phyloP scores from a whole-genome alignment of 805 yeast species.

The Clavispora vitiphila region DNA sequence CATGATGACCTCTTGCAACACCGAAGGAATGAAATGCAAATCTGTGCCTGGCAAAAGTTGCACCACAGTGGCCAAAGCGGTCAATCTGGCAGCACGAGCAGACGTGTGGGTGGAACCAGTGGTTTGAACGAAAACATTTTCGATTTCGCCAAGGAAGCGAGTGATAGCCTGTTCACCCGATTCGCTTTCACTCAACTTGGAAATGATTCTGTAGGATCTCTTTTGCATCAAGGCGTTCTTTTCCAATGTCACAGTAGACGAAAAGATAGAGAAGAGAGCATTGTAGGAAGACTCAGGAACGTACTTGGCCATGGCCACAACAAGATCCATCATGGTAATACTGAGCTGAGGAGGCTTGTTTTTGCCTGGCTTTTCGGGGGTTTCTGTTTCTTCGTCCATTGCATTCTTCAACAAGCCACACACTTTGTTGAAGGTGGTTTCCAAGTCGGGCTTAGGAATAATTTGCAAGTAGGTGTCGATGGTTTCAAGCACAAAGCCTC shows the following conservation, averaged over 20 bases:
- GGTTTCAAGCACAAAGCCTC: conserved; percentile 82
- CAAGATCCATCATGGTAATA: conserved; percentile 86
- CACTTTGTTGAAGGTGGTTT: conserved; percentile 76
- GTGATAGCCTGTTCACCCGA: conserved; percentile 52
- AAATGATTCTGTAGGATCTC: conserved; percentile 77
- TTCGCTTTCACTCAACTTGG: conserved; percentile 66
- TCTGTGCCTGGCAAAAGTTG: conserved; percentile 59
- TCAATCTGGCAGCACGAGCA: conserved; percentile 75
- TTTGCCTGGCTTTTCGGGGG: conserved; percentile 25
- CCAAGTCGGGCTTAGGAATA: conserved; percentile 61
- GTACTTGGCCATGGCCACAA: conserved; percentile 81
- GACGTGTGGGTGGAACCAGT: conserved; percentile 57
- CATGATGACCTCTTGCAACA: conserved; percentile 82
- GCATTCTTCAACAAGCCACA: conserved; percentile 73
- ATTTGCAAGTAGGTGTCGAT: conserved; percentile 76
- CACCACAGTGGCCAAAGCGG: conserved; percentile 58
- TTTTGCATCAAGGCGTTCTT: conserved; percentile 73
- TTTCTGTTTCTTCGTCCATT: conserved; percentile 42
- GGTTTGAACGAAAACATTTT: conserved; percentile 54
- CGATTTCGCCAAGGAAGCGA: conserved; percentile 52
- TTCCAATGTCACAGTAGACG: conserved; percentile 51
- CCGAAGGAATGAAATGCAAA: conserved; percentile 71
- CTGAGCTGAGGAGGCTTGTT: conserved; percentile 48
- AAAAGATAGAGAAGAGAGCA: conserved; percentile 75
- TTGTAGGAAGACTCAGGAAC: conserved; percentile 67